Conservation (phyloP, 2,329 filamentous ascomycete genomes). For the Xylaria hypoxylon region DNA sequence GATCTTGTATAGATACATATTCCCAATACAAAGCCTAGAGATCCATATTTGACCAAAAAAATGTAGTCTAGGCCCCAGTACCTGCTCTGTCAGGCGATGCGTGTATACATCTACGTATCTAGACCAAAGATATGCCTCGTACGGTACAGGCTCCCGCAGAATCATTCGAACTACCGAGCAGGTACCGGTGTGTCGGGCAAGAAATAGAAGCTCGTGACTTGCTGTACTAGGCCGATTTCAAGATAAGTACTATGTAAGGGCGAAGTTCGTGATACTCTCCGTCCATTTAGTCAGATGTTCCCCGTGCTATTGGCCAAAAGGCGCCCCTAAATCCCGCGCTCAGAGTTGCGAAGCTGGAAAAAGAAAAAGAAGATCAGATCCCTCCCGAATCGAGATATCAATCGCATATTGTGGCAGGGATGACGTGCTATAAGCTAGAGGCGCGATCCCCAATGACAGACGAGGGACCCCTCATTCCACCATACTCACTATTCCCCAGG, state of each 20-base stretch:
- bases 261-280: conserved; percentile 13
- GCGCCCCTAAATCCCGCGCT: conserved; percentile 13
- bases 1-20: background rate
- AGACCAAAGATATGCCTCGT: background rate
- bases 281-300: background rate
- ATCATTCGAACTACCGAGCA: conserved; percentile 1
- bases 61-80: background rate
- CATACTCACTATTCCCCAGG: conserved; percentile 25
- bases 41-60: background rate
- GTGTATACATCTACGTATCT: background rate
- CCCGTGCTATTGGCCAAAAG: background rate
- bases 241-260: conserved; percentile 10
- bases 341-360: conserved; percentile 10
- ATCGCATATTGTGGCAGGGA: conserved; percentile 31
- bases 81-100: background rate
- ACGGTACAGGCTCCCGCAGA: background rate
- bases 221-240: background rate
- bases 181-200: background rate
- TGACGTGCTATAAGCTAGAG: conserved; percentile 37
- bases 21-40: background rate
- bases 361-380: conserved; percentile 29
- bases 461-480: conserved; percentile 33
- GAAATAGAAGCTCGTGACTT: background rate
- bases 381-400: conserved; percentile 11
- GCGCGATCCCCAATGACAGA: conserved; percentile 35